Evolutionary conservation across 805 yeast species (phyloP).

Genomic region (Sugiyamaella chiloensis): DNA sequence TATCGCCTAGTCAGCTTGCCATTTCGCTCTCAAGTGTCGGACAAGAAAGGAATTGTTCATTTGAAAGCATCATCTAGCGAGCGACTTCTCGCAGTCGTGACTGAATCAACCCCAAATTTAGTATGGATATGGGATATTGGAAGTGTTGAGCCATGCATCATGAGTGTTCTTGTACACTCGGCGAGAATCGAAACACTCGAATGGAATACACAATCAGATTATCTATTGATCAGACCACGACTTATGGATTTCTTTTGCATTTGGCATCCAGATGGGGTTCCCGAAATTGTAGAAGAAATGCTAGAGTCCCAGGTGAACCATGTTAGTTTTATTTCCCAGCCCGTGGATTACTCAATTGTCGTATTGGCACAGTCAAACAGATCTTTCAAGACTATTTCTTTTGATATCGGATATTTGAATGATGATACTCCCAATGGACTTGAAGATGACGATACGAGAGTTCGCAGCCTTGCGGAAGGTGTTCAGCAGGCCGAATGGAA

Average conservation of each 20-base stretch:
- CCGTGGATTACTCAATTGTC: too few relatives aligned
- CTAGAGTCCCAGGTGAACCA: background rate
- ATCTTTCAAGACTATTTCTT: too few relatives aligned
- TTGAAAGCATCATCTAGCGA: constrained; percentile 18
- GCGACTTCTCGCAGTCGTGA: constrained; percentile 15
- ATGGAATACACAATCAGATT: constrained; percentile 9
- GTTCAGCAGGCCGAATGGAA: background rate
- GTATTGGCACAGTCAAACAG: too few relatives aligned
- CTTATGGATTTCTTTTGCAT: constrained; percentile 11
- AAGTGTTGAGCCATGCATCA: constrained; percentile 2
- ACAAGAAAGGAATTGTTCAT: constrained; percentile 11
- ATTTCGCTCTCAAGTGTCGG: constrained; percentile 3
- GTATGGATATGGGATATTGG: constrained; percentile 24
- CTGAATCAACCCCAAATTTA: constrained; percentile 18
- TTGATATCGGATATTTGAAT: too few relatives aligned
- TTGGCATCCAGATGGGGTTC: constrained; percentile 17
- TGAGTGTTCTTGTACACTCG: constrained; percentile 17
- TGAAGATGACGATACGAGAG: too few relatives aligned
- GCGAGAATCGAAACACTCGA: constrained; percentile 6
- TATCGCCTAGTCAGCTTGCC: constrained; percentile 15
- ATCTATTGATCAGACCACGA: constrained; percentile 11
- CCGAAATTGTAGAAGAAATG: background rate
- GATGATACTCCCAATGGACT: too few relatives aligned
- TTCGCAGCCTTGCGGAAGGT: too few relatives aligned
- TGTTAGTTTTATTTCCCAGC: too few relatives aligned